Evolutionary conservation across 306 rosid genomes (phyloP), one percentile per base, ranked within the genome.

Genomic region (Cicer cuneatum): DNA sequence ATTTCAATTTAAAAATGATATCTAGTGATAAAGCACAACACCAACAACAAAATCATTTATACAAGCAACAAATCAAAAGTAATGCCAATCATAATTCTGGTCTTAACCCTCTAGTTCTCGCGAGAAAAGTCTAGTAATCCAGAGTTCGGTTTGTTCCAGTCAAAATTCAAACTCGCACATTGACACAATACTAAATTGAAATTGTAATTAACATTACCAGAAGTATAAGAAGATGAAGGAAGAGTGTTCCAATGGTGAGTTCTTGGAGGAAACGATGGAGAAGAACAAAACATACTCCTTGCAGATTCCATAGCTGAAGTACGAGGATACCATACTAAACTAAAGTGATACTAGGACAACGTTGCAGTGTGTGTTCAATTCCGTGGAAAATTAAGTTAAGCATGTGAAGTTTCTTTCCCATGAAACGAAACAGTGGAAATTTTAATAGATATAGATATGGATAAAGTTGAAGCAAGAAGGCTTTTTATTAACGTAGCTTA

Each of bases 221-320:
- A 82, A 51, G 90, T 71, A 60, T 82, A 83, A 69, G 88, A 66
- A 66, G 82, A 72, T 24, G 88, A 71, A 76, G 80, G 78, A 80
- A 80, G 86, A 63, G 82, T 71, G 75, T 77, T 85, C 84, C 85
- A 73, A 43, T 71, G 86, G 60, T 84, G 91, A 80, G 78, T 80
- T 86, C 90, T 86, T 11, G 85, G 61, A 78, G 86, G 89, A 72
- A 90, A 87, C 8, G 87, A 82, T 19, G 90, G 83, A 56, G 93
- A 77, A 1, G 93, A 69, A 66, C 77, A 92, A 54, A 92, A 81
- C 77, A 92, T 81, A 58, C 41, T 85, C 73, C 83, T 85, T 72
- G 89, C 87, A 51, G 85, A 92, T 78, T 92, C 98, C 98, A 92
- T 92, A 18, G 54, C 19, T 41, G 38, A 78, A 65, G n/a, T 39